Conservation (phyloP, 2,329 filamentous ascomycete species). For the Fusarium mangiferae region DNA sequence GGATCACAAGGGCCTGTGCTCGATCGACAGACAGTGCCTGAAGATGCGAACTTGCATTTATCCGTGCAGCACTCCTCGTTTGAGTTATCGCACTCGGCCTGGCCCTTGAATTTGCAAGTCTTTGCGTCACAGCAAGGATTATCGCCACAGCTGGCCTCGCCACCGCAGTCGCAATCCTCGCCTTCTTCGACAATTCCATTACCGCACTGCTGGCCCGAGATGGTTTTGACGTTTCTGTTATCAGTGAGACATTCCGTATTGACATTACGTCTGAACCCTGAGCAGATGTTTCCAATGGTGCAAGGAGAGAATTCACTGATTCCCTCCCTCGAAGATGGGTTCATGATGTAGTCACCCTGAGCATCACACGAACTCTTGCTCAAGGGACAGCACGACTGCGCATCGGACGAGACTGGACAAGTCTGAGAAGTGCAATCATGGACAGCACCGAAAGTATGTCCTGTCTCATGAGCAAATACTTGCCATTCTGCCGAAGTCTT, state of each 20-base stretch:
- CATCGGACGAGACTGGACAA: slow-evolving; percentile 70
- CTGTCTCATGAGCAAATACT: slow-evolving; percentile 92
- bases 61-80: slow-evolving; percentile 85
- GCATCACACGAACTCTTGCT: slow-evolving; percentile 77
- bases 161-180: slow-evolving; percentile 97
- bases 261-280: slow-evolving; percentile 81
- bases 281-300: slow-evolving; percentile 93
- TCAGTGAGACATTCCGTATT: slow-evolving; percentile 82
- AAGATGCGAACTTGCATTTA: slow-evolving; percentile 73
- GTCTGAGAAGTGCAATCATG: slow-evolving; percentile 84
- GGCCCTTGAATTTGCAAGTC: slow-evolving; percentile 85
- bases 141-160: slow-evolving; percentile 72
- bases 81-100: slow-evolving; percentile 80
- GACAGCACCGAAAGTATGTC: slow-evolving; percentile 94
- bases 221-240: slow-evolving; percentile 84
- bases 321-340: slow-evolving; percentile 80
- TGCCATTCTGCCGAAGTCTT: slow-evolving; percentile 90
- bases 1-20: slow-evolving; percentile 87
- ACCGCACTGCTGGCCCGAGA: slow-evolving; percentile 86
- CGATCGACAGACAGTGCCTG: slow-evolving; percentile 80
- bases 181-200: slow-evolving; percentile 96
- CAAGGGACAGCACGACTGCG: slow-evolving; percentile 81
- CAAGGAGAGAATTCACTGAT: slow-evolving; percentile 88
- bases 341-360: slow-evolving; percentile 88
- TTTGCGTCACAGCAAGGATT: slow-evolving; percentile 86